These are phyloP conservation scores for Yamadazyma takamatsuzukensis DNA, from an alignment of 805 yeast genomes.

Conservation along the genomic window DNA sequence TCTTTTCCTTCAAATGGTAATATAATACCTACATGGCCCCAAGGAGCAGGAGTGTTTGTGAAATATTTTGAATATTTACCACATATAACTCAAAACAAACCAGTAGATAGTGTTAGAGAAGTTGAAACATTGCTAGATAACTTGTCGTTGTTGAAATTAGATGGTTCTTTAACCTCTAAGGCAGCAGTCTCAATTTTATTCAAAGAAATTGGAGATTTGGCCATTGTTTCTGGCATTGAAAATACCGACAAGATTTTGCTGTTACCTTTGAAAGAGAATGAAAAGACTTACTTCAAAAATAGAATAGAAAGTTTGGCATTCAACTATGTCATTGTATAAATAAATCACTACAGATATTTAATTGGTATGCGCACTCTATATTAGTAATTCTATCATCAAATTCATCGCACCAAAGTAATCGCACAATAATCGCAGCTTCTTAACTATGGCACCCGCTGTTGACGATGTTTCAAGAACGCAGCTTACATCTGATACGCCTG, in stretches of 20 bases:
- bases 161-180: conserved; percentile 27
- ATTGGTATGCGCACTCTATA: no score
- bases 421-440: background rate
- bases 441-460: conserved; percentile 21
- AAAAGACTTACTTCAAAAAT: conserved; percentile 28
- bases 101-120: background rate
- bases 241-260: conserved; percentile 18
- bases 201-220: conserved; percentile 42
- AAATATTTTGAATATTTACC: conserved; percentile 39
- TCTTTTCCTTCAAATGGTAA: conserved; percentile 41
- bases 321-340: no score
- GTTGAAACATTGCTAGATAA: conserved; percentile 43
- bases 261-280: conserved; percentile 46
- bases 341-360: no score
- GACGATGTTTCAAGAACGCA: conserved; percentile 13
- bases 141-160: conserved; percentile 37
- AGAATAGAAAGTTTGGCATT: background rate
- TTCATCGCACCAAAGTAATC: no score
- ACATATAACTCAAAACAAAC: conserved; percentile 3
- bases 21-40: conserved; percentile 46
- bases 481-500: conserved; percentile 47
- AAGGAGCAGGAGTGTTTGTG: conserved; percentile 57
- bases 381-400: no score
- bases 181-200: conserved; percentile 55
- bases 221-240: conserved; percentile 19